phyloP scores from a whole-genome alignment of 371 early-diverging fungal species.

The Mucor racemosus region DNA sequence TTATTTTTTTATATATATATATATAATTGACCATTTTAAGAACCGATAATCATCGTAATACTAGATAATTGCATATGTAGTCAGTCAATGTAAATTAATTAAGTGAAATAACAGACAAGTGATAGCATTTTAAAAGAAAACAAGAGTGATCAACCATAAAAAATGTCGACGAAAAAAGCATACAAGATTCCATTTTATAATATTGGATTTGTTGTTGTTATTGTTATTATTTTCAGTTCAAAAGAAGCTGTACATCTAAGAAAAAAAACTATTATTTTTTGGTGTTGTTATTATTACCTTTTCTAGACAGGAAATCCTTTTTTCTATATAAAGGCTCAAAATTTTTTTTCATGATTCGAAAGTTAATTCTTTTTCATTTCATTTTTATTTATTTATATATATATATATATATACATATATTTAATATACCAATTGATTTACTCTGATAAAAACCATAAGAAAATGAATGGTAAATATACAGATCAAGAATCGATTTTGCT shows the following conservation, averaged over 20 bases:
- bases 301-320: conserved; percentile 17
- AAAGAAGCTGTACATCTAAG: conserved; percentile 2
- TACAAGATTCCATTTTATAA: neutral
- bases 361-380: neutral
- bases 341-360: conserved; percentile 11
- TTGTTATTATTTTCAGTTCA: conserved; percentile 12
- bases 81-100: neutral
- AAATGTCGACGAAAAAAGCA: neutral
- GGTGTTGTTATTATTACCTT: conserved; percentile 21
- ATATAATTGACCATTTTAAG: neutral
- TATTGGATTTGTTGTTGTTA: conserved; percentile 3
- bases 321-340: neutral
- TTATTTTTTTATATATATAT: neutral
- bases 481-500: neutral
- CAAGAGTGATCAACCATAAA: too few species aligned
- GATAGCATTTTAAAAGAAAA: neutral
- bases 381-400: too few species aligned
- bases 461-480: conserved; percentile 18
- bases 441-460: neutral
- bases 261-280: conserved; percentile 8
- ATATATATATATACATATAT: neutral
- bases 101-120: neutral
- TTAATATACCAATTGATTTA: neutral
- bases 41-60: neutral
- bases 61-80: neutral